Conservation (phyloP, 1,284 basidiomycete species). For the Ceratobasidium theobromae region DNA sequence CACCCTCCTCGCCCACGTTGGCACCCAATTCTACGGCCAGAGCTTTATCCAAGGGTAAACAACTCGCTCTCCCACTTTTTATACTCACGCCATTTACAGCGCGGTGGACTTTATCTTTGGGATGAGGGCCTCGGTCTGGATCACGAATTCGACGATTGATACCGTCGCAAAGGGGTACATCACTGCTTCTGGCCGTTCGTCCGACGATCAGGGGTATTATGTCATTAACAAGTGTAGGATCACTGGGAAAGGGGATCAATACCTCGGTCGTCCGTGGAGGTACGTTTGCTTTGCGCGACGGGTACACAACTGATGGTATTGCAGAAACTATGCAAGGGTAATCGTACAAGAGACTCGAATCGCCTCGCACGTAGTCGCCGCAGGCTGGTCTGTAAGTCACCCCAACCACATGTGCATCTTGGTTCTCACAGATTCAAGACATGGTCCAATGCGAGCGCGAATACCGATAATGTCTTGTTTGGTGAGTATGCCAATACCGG, state of each 20-base stretch:
- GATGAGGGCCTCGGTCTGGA: constrained; percentile 26
- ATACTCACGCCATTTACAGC: not conserved
- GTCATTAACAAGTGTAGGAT: constrained; percentile 32
- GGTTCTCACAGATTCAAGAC: too few relatives aligned
- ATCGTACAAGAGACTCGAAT: constrained; percentile 5
- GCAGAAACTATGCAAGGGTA: constrained; percentile 9
- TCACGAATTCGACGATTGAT: constrained; percentile 31
- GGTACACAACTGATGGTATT: constrained; percentile 29
- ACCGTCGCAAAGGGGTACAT: constrained; percentile 36
- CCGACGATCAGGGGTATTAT: constrained; percentile 36
- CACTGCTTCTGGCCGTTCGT: constrained; percentile 36
- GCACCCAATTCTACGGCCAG: constrained; percentile 37
- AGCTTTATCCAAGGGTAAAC: constrained; percentile 34
- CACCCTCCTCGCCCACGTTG: constrained; percentile 37
- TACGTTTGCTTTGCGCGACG: not conserved
- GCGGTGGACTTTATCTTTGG: constrained; percentile 21
- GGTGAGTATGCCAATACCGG: constrained; percentile 37
- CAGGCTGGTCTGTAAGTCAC: constrained; percentile 35
- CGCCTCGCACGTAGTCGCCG: constrained; percentile 32
- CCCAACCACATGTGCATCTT: too few relatives aligned
- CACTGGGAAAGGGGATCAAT: constrained; percentile 8
- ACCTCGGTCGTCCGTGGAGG: constrained; percentile 32
- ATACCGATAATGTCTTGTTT: constrained; percentile 37
- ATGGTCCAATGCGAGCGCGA: constrained; percentile 33
- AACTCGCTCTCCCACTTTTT: too few relatives aligned